Evolutionary conservation across 1,284 basidiomycete genomes (phyloP), one percentile per base, ranked within the genome.

Genomic region (Cutaneotrichosporon sp.): DNA sequence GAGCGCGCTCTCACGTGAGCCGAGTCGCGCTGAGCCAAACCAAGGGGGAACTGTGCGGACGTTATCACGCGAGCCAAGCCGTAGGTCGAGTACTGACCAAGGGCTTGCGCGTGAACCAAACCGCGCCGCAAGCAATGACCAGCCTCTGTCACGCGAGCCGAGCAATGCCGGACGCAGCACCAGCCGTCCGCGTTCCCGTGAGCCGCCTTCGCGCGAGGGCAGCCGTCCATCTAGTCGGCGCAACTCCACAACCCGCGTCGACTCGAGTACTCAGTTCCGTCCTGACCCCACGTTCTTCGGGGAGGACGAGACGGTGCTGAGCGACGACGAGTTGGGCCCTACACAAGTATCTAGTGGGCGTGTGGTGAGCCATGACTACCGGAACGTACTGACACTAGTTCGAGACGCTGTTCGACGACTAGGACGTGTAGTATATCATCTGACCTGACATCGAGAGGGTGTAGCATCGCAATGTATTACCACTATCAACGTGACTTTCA

Each of bases 261-360:
- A 50, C 50, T 13, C 50, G 50, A 34, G 30, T 11, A 8, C 31
- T 18, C 47, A 57, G 34, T 58, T 61, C 34, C 49, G 50, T n/a
- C 51, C 56, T 40, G 60, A 62, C 46, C 22, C 40, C 22, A 22
- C 30, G 22, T 31, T 64, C 14, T 61, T 64, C 31, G 51, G 40
- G 16, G 56, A 55, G 34, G 63, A 53, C 0, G 53, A 61, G 7
- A 52, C 59, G 34, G 57, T 62, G 22, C 36, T 58, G n/a, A 60
- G 62, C 2, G 51, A 56, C 7, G 64, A 65, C n/a, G 64, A 56
- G 51, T 6, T 60, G 5, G 64, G 58, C 46, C 46, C 64, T 4
- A 65, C 64, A 7, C 64, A 65, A 47, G 11, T 10, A 22, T 26
- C 40, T n/a, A 47, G 56, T 9, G 64, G 64, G n/a, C 64, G 60